These are phyloP conservation scores for Taphrina confusa DNA, from an alignment of 1,139 yeast species.

Conservation along the genomic window DNA sequence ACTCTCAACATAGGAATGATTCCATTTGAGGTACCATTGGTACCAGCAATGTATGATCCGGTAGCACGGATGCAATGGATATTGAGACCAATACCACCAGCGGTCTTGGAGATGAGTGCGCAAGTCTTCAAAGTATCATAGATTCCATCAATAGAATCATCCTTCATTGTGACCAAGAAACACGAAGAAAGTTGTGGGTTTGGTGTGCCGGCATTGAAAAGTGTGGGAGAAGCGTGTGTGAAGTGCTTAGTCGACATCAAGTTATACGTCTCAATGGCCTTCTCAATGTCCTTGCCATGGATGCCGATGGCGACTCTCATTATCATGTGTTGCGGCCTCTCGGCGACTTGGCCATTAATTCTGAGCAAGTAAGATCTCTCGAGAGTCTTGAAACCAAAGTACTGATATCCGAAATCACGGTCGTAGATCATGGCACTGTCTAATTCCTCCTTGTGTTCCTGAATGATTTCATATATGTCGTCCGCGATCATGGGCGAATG, in stretches of 20 bases:
- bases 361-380: conserved; percentile 79
- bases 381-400: conserved; percentile 83
- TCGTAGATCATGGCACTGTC: conserved; percentile 80
- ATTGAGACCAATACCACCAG: conserved; percentile 88
- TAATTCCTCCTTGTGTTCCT: conserved; percentile 65
- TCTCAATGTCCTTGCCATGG: conserved; percentile 71
- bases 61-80: conserved; percentile 81
- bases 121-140: conserved; percentile 82
- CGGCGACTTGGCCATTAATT: conserved; percentile 71
- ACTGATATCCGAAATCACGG: conserved; percentile 79
- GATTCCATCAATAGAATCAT: conserved; percentile 87
- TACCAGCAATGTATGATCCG: conserved; percentile 84
- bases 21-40: conserved; percentile 87
- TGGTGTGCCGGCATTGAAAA: conserved; percentile 88
- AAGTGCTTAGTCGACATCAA: conserved; percentile 81
- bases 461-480: conserved; percentile 65
- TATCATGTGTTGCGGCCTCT: conserved; percentile 85
- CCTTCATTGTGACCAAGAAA: conserved; percentile 84
- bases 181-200: conserved; percentile 86
- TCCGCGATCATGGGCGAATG: conserved; percentile 82
- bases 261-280: conserved; percentile 76
- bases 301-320: conserved; percentile 90
- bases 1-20: conserved; percentile 88
- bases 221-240: conserved; percentile 87
- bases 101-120: conserved; percentile 83